phyloP scores from a whole-genome alignment of 2,329 filamentous ascomycete species.

The Diplodia sapinea region DNA sequence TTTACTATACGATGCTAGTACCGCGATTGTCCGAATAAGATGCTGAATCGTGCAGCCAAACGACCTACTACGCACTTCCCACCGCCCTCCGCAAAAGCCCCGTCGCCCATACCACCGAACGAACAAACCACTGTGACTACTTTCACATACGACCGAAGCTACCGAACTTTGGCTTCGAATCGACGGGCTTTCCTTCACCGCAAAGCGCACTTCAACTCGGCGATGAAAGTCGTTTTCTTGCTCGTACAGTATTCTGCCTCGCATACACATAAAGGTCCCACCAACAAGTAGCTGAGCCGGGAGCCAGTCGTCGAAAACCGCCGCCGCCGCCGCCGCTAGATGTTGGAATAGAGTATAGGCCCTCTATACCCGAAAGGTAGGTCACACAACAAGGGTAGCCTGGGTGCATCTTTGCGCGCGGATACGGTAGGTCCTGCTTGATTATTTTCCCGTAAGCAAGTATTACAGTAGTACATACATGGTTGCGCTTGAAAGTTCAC shows the following conservation, averaged over 20 bases:
- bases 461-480: background rate
- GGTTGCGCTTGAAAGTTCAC: background rate
- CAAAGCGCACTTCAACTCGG: background rate
- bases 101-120: background rate
- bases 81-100: background rate
- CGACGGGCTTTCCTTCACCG: background rate
- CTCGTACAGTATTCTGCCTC: background rate
- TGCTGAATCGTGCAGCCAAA: background rate
- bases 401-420: background rate
- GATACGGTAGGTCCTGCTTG: background rate
- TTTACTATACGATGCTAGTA: accelerated
- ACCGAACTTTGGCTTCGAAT: background rate
- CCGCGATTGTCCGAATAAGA: background rate
- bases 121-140: background rate
- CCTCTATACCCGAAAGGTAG: background rate
- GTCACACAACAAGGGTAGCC: background rate
- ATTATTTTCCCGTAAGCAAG: background rate
- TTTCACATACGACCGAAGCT: background rate
- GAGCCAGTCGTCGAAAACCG: background rate
- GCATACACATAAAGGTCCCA: background rate
- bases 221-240: background rate
- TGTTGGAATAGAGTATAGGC: background rate
- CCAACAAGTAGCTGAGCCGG: background rate
- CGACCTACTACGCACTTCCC: background rate
- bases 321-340: background rate